These are phyloP conservation scores for Colletotrichum truncatum DNA, from an alignment of 2,329 filamentous ascomycete species.

Conservation along the genomic window DNA sequence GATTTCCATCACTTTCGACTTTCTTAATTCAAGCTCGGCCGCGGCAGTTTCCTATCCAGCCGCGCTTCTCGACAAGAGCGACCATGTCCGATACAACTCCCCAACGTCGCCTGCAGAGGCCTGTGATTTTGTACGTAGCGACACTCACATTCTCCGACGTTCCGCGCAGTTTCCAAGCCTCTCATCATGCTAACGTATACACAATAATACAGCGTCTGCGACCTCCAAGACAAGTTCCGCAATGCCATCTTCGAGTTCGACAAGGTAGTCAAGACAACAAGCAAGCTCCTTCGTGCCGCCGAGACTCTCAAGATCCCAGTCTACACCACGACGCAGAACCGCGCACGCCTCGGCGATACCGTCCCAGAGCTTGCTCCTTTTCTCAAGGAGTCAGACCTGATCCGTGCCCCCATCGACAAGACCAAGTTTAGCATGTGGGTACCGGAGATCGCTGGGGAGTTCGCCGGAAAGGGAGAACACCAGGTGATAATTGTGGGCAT, in stretches of 20 bases:
- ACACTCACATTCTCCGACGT: neutral
- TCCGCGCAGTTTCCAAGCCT: neutral
- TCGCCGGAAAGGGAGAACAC: constrained; percentile 41
- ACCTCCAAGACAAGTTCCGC: constrained; percentile 94
- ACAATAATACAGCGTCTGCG: constrained; percentile 76
- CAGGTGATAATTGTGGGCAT: constrained; percentile 87
- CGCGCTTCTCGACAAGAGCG: constrained; percentile 11
- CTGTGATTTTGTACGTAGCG: constrained; percentile 29
- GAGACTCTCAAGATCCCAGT: constrained; percentile 78
- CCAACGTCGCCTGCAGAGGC: constrained; percentile 27
- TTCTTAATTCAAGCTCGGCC: neutral
- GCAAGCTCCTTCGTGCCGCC: constrained; percentile 74
- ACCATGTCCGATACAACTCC: constrained; percentile 22
- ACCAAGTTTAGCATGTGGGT: constrained; percentile 90
- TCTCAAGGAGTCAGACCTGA: constrained; percentile 53
- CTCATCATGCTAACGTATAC: neutral
- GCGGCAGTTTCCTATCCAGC: neutral
- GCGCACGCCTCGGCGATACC: constrained; percentile 79
- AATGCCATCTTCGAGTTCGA: constrained; percentile 85
- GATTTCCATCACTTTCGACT: neutral
- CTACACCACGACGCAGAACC: constrained; percentile 87
- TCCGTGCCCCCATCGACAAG: constrained; percentile 74
- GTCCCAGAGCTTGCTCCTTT: constrained; percentile 73
- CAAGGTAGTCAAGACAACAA: constrained; percentile 76
- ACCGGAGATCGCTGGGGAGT: constrained; percentile 65